phyloP scores from a whole-genome alignment of 805 yeast genomes.

The Jamesozyma piceae region DNA sequence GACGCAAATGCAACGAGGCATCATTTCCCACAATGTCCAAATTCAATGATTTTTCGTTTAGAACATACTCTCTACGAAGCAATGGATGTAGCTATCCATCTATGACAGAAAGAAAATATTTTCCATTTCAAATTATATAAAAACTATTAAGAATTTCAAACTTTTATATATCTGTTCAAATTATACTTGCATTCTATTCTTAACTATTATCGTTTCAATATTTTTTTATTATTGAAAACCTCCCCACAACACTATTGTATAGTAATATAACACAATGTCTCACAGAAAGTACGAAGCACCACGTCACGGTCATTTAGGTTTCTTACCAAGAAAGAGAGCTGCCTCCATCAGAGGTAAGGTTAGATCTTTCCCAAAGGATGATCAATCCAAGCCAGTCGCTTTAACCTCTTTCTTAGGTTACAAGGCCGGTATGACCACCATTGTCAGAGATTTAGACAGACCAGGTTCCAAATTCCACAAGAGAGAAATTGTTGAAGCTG shows the following conservation, averaged over 20 bases:
- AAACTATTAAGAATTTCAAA: too few relatives aligned
- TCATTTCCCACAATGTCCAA: too few relatives aligned
- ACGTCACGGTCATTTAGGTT: constrained; percentile 99
- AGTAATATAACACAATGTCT: constrained; percentile 54
- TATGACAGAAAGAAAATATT: too few relatives aligned
- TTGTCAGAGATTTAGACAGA: constrained; percentile 99
- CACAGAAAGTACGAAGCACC: constrained; percentile 99
- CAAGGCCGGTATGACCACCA: constrained; percentile 99
- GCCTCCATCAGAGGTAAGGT: constrained; percentile 97
- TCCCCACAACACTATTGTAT: constrained; percentile 6
- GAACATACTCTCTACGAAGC: too few relatives aligned
- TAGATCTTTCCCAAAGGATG: constrained; percentile 99
- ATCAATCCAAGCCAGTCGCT: constrained; percentile 94
- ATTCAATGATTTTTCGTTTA: too few relatives aligned
- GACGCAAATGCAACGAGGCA: too few relatives aligned
- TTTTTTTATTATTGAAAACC: neutral
- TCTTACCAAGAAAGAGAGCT: constrained; percentile 99
- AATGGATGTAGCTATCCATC: too few relatives aligned
- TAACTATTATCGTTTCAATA: too few relatives aligned
- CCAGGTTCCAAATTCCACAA: constrained; percentile 99
- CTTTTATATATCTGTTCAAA: too few relatives aligned
- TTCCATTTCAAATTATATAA: too few relatives aligned
- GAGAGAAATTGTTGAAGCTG: constrained; percentile 99
- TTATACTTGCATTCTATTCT: too few relatives aligned
- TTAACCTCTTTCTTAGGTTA: constrained; percentile 99